Evolutionary conservation across 495 filamentous ascomycete species (phyloP).

Genomic region (Penicillium tannophilum): DNA sequence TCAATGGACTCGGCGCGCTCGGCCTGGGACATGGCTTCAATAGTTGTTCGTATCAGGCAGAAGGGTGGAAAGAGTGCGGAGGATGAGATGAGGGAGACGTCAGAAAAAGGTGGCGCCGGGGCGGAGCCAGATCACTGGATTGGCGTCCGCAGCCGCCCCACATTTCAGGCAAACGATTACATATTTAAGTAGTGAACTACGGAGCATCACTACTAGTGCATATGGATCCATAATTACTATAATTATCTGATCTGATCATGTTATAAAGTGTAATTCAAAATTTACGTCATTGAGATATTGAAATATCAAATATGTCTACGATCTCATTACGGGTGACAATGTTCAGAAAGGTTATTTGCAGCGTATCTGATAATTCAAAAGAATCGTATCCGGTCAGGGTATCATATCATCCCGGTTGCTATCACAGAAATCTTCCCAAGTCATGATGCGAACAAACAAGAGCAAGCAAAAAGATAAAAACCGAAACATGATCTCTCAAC

Average conservation of each 20-base stretch:
- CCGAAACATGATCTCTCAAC: conserved; percentile 11
- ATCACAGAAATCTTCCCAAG: conserved; percentile 6
- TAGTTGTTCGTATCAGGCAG: conserved; percentile 7
- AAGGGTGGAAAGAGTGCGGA: conserved; percentile 7
- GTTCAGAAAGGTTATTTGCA: not conserved
- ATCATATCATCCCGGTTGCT: conserved; percentile 28
- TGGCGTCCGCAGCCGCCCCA: conserved; percentile 20
- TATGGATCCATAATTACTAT: not conserved
- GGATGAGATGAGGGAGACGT: conserved; percentile 25
- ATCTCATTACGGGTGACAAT: not conserved
- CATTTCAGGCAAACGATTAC: conserved; percentile 4
- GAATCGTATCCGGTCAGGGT: conserved; percentile 33
- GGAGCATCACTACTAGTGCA: no score
- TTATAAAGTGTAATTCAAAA: not conserved
- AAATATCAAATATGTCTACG: no score
- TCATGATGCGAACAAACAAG: not conserved
- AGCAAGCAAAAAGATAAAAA: conserved; percentile 1
- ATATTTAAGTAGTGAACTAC: no score
- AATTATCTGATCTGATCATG: not conserved
- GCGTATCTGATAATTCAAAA: conserved; percentile 15
- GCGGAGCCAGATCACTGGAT: conserved; percentile 22
- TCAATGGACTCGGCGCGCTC: conserved; percentile 53
- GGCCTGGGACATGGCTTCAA: conserved; percentile 48
- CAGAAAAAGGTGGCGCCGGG: conserved; percentile 35
- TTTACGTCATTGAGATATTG: no score